phyloP scores from a whole-genome alignment of 2,329 filamentous ascomycete species.

The Neopestalotiopsis rosae region DNA sequence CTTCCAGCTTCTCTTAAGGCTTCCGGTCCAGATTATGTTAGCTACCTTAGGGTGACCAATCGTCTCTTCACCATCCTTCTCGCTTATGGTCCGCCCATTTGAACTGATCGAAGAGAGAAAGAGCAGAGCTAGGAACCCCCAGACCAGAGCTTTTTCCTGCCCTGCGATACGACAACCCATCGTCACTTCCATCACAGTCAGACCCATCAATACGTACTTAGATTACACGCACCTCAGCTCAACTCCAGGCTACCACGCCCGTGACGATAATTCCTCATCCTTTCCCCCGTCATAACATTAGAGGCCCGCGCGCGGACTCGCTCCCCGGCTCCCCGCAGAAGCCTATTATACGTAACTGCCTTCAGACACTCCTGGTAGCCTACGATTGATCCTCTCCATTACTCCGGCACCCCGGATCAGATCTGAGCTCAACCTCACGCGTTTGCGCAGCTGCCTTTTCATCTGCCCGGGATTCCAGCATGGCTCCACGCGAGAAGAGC shows the following conservation, averaged over 20 bases:
- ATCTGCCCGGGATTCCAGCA: conserved; percentile 31
- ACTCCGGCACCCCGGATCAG: neutral
- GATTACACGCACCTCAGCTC: neutral
- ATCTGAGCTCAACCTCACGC: conserved; percentile 7
- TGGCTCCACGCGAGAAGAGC: conserved; percentile 76
- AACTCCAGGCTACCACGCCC: neutral
- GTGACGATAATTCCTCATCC: neutral
- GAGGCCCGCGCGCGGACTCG: neutral
- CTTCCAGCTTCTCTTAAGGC: neutral
- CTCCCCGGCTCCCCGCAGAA: neutral
- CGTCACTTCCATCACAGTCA: neutral
- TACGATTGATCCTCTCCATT: neutral
- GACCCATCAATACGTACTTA: neutral
- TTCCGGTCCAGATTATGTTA: neutral
- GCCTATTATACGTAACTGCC: neutral
- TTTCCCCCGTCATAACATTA: neutral
- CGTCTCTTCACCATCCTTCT: neutral
- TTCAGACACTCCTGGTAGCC: neutral
- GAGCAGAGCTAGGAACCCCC: neutral
- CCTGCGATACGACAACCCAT: neutral
- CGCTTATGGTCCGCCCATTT: neutral
- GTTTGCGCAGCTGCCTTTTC: neutral
- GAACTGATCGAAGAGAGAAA: neutral
- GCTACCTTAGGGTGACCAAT: neutral
- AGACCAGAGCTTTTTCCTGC: neutral